Base-by-base conservation (phyloP, 2,329 filamentous ascomycete species). In the Teratosphaeria nubilosa region DNA sequence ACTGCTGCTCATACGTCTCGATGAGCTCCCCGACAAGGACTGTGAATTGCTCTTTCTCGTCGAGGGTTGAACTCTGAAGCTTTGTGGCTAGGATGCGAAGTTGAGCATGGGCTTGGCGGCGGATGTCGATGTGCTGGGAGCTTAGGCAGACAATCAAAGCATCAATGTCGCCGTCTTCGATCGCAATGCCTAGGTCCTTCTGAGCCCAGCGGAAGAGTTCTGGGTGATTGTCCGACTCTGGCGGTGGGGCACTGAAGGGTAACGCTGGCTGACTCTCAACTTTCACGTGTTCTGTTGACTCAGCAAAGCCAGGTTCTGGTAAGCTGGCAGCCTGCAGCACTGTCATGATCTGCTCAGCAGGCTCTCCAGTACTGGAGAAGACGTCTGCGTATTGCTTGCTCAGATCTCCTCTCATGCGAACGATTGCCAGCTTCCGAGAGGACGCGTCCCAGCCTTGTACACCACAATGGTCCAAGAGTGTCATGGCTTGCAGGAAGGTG, bases 1-100 rank as follows among this genome's bases (percentile, higher is more conserved):
- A 73, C 51, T 82, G 76, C 61, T 54, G 70, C 82, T 0, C 65
- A 61, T 65, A 69, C 1, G 91, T 94, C 71, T 96, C 91, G 14
- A 85, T 79, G 6, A 95, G 72, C 72, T 96, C 91, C 58, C 85
- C 88, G 1, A 94, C 78, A 3, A 96, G 80, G 10, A 96, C 79
- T 77, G 88, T 91, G 5, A 91, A 76, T 60, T 91, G 86, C 41
- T 89, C 84, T 67, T 85, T 87, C 67, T 95, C 90, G 52, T 85
- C 81, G 65, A 91, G 86, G 0, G 82, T 80, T 0, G 88, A 91
- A 56, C 83, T 75, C 63, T 78, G 74, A 3, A 84, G 71, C 54
- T 75, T 78, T 14, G 72, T 68, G 72, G 80, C 78, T 53, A 83
- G 81, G 69, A 88, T 88, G 55, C 83, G 77, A 50, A 91, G 78